These are phyloP conservation scores for Zoysia matrella DNA, from an alignment of 202 grass and related monocot genomes.

Conservation along the genomic window DNA sequence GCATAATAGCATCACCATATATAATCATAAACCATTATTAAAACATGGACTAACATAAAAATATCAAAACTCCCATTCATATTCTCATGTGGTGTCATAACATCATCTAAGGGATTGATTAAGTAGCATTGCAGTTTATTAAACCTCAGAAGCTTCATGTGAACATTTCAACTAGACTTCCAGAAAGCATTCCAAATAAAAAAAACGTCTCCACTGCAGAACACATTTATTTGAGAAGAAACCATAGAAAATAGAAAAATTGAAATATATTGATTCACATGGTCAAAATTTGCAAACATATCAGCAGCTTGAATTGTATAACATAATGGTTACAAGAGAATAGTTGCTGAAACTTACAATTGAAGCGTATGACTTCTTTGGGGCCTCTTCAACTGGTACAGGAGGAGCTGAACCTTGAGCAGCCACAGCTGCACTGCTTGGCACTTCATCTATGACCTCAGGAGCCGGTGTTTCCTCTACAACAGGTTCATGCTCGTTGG, in stretches of 20 bases:
- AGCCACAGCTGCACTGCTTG: conserved; percentile 36
- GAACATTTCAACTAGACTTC: too few species aligned
- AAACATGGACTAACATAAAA: too few species aligned
- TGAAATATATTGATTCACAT: background rate
- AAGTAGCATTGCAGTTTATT: too few species aligned
- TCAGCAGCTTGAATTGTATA: background rate
- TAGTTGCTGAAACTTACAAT: conserved; percentile 85
- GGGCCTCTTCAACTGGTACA: conserved; percentile 52
- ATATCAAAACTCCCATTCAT: too few species aligned
- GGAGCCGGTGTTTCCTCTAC: conserved; percentile 57
- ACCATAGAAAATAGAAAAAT: background rate
- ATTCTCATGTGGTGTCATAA: background rate
- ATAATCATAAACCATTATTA: too few species aligned
- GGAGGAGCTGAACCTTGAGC: conserved; percentile 11
- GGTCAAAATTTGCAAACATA: background rate
- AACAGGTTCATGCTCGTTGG: conserved; percentile 47
- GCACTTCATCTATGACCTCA: conserved; percentile 70
- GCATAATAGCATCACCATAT: background rate
- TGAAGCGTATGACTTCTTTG: conserved; percentile 97
- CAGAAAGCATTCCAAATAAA: too few species aligned
- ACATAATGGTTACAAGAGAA: background rate
- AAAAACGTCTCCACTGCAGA: too few species aligned
- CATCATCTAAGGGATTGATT: background rate
- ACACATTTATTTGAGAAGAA: background rate
- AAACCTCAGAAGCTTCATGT: too few species aligned